These are phyloP conservation scores for Flaveria brownii DNA, from an alignment of 129 eudicot species.

Conservation along the genomic window DNA sequence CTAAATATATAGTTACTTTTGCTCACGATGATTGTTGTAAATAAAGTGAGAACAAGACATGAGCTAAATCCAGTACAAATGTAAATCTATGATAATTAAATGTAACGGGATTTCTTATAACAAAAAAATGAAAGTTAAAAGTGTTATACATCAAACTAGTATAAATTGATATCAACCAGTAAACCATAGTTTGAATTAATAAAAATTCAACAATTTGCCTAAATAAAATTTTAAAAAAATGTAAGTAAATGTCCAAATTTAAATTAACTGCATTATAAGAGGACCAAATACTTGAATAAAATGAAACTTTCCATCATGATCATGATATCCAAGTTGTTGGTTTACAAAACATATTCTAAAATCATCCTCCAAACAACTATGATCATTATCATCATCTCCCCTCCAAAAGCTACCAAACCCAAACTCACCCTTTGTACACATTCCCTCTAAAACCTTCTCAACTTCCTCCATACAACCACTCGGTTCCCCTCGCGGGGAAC, in stretches of 20 bases:
- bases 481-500: conserved; percentile 31
- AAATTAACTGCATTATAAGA: conserved; percentile 28
- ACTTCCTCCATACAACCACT: conserved; percentile 64
- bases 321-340: conserved; percentile 40
- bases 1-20: too few species aligned
- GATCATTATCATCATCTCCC: conserved; percentile 34
- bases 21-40: too few species aligned
- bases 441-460: conserved; percentile 64
- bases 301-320: conserved; percentile 43
- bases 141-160: too few species aligned
- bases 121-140: too few species aligned
- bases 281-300: conserved; percentile 55
- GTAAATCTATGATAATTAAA: too few species aligned
- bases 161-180: too few species aligned
- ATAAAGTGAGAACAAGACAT: too few species aligned
- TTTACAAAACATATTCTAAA: conserved; percentile 39
- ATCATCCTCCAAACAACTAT: conserved; percentile 26
- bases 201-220: not conserved
- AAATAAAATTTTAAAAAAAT: too few species aligned
- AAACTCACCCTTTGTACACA: conserved; percentile 67
- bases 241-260: not conserved
- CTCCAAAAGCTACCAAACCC: conserved; percentile 93
- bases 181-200: not conserved
- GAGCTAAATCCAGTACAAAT: too few species aligned
- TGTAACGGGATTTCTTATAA: too few species aligned